A percentile compares a stretch with the other conserved stretches of the same genome.
phyloP scores from a whole-genome alignment of 805 yeast species.

The Priceomyces fermenticarens region DNA sequence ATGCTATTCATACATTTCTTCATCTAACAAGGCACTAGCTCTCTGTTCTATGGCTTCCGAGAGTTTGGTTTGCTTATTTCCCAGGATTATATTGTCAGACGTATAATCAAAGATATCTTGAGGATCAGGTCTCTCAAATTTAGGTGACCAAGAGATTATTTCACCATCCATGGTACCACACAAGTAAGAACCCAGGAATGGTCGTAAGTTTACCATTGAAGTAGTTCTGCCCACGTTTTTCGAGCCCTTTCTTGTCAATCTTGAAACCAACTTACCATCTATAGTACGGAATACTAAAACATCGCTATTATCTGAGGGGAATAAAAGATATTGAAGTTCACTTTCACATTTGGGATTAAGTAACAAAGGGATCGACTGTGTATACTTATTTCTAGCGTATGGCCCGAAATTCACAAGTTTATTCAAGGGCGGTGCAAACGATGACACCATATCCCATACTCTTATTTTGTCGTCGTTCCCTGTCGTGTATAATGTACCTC shows the following conservation, averaged over 20 bases:
- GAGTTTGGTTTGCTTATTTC: background rate
- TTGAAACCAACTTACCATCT: slow-evolving; percentile 61
- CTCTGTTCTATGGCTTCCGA: slow-evolving; percentile 1
- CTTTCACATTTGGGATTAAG: slow-evolving; percentile 52
- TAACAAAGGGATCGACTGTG: slow-evolving; percentile 48
- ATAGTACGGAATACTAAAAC: slow-evolving; percentile 53
- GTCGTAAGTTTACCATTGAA: slow-evolving; percentile 49
- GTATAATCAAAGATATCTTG: slow-evolving; percentile 1
- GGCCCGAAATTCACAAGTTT: slow-evolving; percentile 77
- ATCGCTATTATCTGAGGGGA: slow-evolving; percentile 77
- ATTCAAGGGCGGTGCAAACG: slow-evolving; percentile 46
- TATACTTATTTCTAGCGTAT: slow-evolving; percentile 59
- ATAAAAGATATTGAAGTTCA: slow-evolving; percentile 55
- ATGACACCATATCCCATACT: slow-evolving; percentile 64
- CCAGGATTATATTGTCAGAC: no score
- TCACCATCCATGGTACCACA: slow-evolving; percentile 71
- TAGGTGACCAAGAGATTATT: slow-evolving; percentile 52
- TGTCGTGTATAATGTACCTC: slow-evolving; percentile 58
- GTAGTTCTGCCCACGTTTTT: slow-evolving; percentile 45
- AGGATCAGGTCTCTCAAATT: slow-evolving; percentile 12
- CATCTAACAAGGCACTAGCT: no score
- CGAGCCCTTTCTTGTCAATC: slow-evolving; percentile 47
- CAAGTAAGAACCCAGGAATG: slow-evolving; percentile 43
- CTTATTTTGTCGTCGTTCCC: slow-evolving; percentile 81
- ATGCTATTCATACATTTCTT: no score